A percentile compares a stretch with the other conserved stretches of the same genome.
Conservation (phyloP, 176 grass and related monocot species). For the Thalia dealbata region DNA sequence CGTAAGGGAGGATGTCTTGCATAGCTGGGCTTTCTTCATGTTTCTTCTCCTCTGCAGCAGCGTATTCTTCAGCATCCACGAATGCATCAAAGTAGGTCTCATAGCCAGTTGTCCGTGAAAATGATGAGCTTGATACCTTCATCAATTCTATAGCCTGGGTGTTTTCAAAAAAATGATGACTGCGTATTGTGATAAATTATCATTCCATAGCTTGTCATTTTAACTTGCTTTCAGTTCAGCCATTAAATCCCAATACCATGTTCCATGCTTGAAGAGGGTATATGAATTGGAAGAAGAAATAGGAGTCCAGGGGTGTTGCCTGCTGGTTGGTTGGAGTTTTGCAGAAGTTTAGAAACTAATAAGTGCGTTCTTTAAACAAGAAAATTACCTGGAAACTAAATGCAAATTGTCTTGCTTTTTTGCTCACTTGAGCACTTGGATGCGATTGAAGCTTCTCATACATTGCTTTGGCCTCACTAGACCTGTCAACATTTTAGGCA, state of each 20-base stretch:
- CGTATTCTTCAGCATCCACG: conserved; percentile 36
- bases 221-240: no score
- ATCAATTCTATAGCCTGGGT: conserved; percentile 76
- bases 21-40: conserved; percentile 24
- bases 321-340: no score
- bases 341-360: no score
- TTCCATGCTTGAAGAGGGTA: no score
- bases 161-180: background rate
- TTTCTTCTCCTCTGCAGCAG: conserved; percentile 26
- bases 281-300: no score
- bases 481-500: conserved; percentile 31
- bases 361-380: no score
- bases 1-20: conserved; percentile 56
- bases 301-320: no score
- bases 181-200: background rate
- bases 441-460: conserved; percentile 80
- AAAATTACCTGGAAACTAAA: conserved; percentile 68
- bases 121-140: conserved; percentile 42
- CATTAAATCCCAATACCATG: no score
- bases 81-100: conserved; percentile 80
- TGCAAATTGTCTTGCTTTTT: conserved; percentile 61
- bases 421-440: conserved; percentile 56
- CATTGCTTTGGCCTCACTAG: conserved; percentile 76
- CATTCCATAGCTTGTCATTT: no score
- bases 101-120: conserved; percentile 51